Base-by-base conservation (phyloP, 2,329 filamentous ascomycete species). In the Diaporthe australafricana region DNA sequence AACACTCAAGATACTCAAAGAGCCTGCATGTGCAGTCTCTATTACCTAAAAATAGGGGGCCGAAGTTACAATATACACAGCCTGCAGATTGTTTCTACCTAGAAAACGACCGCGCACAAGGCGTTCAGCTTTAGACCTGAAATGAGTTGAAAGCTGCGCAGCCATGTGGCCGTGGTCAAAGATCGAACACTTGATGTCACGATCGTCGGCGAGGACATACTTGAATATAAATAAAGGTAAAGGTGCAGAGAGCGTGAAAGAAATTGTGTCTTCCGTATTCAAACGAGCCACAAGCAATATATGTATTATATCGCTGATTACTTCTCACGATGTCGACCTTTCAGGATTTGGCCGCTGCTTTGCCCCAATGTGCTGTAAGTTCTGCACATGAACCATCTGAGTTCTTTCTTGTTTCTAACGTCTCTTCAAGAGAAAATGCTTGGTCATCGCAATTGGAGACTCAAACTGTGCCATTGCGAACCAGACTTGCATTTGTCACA, bases 301-400 rank as follows among this genome's bases (percentile, higher is more conserved):
- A 47, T 20, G n/a, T 38, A 22, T 9, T 14, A 60, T 7, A 22
- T n/a, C 20, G 30, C 9, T 42, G 12, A 7, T 6, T 8, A 27
- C 35, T 22, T 32, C 22, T 22, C 12, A 42, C 35, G 11, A 67
- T 67, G 63, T 67, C 63, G 6, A 38, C 6, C 8, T 7, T 67
- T 20, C 14, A 42, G 35, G 48, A 11, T 20, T 27, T 67, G 2
- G 48, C 35, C 20, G 40, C 48, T 2, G 12, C 22, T 16, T 22
- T 67, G 25, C 63, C 63, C 17, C 22, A 45, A 32, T 67, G 63
- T 38, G 48, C 63, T 42, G 63, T 67, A 20, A 67, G 63, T 67
- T 45, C 14, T 53, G 1, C 35, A 6, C 16, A 27, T 20, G 4
- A 27, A 9, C n/a, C 9, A 14, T 8, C 17, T 27, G 48, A n/a